These are phyloP conservation scores for Saccharomycopsis phalli DNA, from an alignment of 1,139 yeast species.

Conservation along the genomic window DNA sequence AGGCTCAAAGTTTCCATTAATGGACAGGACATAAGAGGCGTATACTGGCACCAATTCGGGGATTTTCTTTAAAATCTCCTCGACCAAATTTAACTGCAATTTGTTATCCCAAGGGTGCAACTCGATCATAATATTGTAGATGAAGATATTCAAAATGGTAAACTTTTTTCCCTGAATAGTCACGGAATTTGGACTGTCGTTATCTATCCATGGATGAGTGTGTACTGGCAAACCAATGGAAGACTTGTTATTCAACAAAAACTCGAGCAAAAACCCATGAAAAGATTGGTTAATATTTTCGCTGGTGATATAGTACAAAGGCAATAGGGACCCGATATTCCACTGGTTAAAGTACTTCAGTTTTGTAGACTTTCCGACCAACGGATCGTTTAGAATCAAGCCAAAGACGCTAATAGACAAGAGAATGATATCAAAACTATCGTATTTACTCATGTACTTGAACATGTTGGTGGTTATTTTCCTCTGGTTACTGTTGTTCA, in stretches of 20 bases:
- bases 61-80: constrained; percentile 41
- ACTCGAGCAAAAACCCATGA: constrained; percentile 40
- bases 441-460: constrained; percentile 50
- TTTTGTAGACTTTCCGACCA: constrained; percentile 48
- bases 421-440: constrained; percentile 37
- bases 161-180: constrained; percentile 40
- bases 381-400: constrained; percentile 47
- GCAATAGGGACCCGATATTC: constrained; percentile 50
- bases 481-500: constrained; percentile 32
- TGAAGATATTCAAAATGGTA: constrained; percentile 55
- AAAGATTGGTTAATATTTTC: constrained; percentile 31
- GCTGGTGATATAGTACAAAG: constrained; percentile 38
- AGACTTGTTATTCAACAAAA: constrained; percentile 52
- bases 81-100: constrained; percentile 47
- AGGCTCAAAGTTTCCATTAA: constrained; percentile 61
- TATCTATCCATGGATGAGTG: too few species aligned
- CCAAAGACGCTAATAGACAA: constrained; percentile 40
- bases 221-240: constrained; percentile 52
- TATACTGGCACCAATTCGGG: constrained; percentile 76
- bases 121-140: constrained; percentile 52
- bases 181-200: constrained; percentile 21
- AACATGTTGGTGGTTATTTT: constrained; percentile 57
- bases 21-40: constrained; percentile 45
- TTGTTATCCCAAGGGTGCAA: constrained; percentile 79
- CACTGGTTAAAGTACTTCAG: constrained; percentile 74